phyloP scores from a whole-genome alignment of 2,329 filamentous ascomycete genomes.

The Beauveria brongniartii region DNA sequence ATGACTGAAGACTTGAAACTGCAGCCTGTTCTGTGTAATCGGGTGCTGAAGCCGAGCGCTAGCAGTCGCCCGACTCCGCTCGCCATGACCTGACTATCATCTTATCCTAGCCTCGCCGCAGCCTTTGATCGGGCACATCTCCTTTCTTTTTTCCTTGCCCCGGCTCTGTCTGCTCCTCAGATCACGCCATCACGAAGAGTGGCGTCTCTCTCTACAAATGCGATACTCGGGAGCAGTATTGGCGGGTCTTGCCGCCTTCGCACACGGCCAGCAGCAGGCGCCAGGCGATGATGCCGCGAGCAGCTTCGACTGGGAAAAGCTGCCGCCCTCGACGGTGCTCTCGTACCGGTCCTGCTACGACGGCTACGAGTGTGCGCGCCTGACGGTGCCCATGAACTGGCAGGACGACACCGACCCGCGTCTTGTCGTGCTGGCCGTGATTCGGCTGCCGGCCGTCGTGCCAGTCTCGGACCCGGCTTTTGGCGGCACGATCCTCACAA shows the following conservation, averaged over 20 bases:
- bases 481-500: slow-evolving; percentile 27
- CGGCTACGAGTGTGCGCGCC: slow-evolving; percentile 26
- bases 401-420: slow-evolving; percentile 15
- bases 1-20: not conserved
- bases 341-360: slow-evolving; percentile 26
- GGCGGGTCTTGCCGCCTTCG: not conserved
- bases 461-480: slow-evolving; percentile 23
- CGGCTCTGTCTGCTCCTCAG: not conserved
- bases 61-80: not conserved
- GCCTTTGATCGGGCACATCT: not conserved
- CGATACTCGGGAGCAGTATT: not conserved
- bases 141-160: not conserved
- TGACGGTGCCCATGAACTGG: slow-evolving; percentile 29
- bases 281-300: not conserved
- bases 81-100: not conserved
- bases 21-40: not conserved
- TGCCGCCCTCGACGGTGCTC: slow-evolving; percentile 23
- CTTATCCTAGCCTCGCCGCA: not conserved
- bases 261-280: not conserved
- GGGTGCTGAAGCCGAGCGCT: slow-evolving; percentile 8
- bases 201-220: not conserved
- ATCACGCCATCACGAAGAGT: not conserved
- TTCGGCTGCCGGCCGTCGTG: slow-evolving; percentile 25
- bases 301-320: slow-evolving; percentile 21
- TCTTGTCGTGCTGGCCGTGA: slow-evolving; percentile 25